phyloP scores from a whole-genome alignment of 257 asterid species.

The Fraxinus quadrangulata region DNA sequence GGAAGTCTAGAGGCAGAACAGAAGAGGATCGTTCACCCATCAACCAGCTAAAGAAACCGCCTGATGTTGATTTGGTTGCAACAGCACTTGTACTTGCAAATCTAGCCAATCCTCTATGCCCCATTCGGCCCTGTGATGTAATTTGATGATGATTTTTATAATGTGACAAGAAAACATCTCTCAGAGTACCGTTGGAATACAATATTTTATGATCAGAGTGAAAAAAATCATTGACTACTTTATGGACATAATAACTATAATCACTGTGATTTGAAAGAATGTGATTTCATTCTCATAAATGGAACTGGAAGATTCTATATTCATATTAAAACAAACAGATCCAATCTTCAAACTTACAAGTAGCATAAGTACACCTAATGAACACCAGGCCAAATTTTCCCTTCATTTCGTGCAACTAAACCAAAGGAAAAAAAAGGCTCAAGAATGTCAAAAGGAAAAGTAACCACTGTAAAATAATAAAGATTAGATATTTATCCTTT shows the following conservation, averaged over 20 bases:
- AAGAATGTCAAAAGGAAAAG: neutral
- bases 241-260: neutral
- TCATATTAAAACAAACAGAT: neutral
- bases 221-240: neutral
- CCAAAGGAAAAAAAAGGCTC: neutral
- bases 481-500: neutral
- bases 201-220: neutral
- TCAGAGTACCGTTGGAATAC: neutral
- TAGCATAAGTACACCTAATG: neutral
- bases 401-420: neutral
- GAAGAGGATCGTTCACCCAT: slow-evolving; percentile 57
- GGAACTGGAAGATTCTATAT: neutral
- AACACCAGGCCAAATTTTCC: neutral
- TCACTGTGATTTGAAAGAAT: neutral
- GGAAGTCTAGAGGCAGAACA: slow-evolving; percentile 74
- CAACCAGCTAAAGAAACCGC: slow-evolving; percentile 67
- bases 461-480: neutral
- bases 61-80: slow-evolving; percentile 60
- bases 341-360: slow-evolving; percentile 3
- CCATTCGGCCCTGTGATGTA: slow-evolving; percentile 48
- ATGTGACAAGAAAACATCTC: slow-evolving; percentile 3
- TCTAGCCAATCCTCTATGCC: slow-evolving; percentile 51
- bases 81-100: slow-evolving; percentile 70
- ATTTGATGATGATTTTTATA: neutral
- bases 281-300: neutral